phyloP scores from a whole-genome alignment of 441 rosid genomes.

The Corymbia calophylla region DNA sequence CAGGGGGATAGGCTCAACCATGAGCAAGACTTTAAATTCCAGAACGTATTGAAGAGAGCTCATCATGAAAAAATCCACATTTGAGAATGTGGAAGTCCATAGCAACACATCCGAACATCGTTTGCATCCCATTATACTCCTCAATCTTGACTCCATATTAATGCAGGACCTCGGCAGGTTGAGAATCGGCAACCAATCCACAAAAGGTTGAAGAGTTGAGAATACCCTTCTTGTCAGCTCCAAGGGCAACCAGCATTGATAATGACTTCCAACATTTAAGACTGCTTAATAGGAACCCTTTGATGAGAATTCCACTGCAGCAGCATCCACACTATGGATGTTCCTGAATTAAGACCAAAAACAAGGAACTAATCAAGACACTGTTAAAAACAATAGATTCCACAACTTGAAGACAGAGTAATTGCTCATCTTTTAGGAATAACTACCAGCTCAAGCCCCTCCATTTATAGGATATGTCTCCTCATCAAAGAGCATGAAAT shows the following conservation, averaged over 20 bases:
- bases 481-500: not conserved
- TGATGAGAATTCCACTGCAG: slow-evolving; percentile 53
- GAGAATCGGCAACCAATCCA: not conserved
- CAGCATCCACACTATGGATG: slow-evolving; percentile 84
- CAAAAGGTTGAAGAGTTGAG: not conserved
- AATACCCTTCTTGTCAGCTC: not conserved
- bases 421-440: not conserved
- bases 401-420: not conserved
- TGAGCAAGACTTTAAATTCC: not conserved
- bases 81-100: not conserved
- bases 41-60: not conserved
- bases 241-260: not conserved
- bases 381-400: not conserved
- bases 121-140: not conserved
- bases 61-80: not conserved
- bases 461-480: not conserved
- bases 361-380: not conserved
- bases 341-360: slow-evolving; percentile 29
- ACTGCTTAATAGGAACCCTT: slow-evolving; percentile 14
- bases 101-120: not conserved
- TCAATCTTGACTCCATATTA: not conserved
- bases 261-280: not conserved
- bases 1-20: not conserved
- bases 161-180: not conserved
- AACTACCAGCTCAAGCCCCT: not conserved